These are phyloP conservation scores for Lyophyllum decastes DNA, from an alignment of 768 basidiomycete genomes.

Conservation along the genomic window DNA sequence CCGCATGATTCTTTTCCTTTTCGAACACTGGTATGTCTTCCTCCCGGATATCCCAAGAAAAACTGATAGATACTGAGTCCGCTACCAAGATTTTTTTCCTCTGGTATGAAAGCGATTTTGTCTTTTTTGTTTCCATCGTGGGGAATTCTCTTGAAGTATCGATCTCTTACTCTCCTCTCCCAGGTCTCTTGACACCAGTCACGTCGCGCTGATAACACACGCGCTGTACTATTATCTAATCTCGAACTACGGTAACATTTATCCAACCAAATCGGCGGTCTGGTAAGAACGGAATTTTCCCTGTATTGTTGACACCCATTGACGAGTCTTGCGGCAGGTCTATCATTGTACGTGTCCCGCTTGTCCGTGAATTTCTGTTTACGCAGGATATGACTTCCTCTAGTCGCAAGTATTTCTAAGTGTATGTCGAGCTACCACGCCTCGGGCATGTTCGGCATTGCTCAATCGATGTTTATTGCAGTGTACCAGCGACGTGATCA, in stretches of 20 bases:
- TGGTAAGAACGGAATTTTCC: neutral
- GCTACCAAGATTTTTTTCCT: neutral
- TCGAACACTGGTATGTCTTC: neutral
- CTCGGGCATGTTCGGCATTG: neutral
- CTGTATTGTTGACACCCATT: neutral
- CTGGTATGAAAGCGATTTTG: neutral
- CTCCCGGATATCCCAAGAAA: neutral
- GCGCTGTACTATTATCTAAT: conserved; percentile 12
- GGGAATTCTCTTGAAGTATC: neutral
- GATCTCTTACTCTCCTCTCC: neutral
- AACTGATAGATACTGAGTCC: neutral
- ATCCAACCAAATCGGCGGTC: neutral
- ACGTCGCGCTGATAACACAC: conserved; percentile 9
- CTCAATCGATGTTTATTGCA: neutral
- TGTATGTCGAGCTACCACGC: neutral
- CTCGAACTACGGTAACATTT: conserved; percentile 3
- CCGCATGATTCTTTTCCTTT: neutral
- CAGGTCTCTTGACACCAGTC: conserved; percentile 31
- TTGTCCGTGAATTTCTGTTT: neutral
- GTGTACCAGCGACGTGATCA: neutral
- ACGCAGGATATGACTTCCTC: neutral
- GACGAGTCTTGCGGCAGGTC: neutral
- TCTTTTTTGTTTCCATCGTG: neutral
- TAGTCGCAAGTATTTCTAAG: neutral
- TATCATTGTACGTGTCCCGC: neutral